Evolutionary conservation across 1,284 basidiomycete species (phyloP), one percentile per base, ranked within the genome.

Genomic region (Malassezia nana): DNA sequence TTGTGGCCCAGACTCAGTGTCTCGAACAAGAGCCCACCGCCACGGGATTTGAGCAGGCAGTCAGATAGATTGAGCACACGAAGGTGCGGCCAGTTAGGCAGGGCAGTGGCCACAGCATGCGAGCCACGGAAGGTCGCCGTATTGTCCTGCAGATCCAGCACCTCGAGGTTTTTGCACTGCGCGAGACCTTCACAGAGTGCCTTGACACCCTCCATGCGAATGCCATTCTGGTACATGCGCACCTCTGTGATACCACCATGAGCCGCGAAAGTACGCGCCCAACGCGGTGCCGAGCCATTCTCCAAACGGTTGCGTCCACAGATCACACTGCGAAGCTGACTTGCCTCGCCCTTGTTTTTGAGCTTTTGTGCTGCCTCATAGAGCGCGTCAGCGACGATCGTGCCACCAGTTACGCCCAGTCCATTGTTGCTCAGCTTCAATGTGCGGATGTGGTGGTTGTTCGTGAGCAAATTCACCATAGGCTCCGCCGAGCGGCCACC

Each of bases 351-450:
- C 53, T 82, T 82, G 22, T 78, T 78, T 66, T 83, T 81, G 59
- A 81, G 82, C 51, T 84, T 78, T 52, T 80, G 77, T 2, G 89
- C 91, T 30, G 87, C 88, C 61, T 82, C 81, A 38, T 82, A 77
- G 10, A 98, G 78, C 12, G 94, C 94, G 48, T 84, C 79, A 33
- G 94, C 89, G 62, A 98, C 82, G 65, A 87, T 83, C 20, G 78
- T 79, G 35, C 92, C 94, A 24, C 91, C 94, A 9, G 82, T 83
- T 22, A 89, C 85, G n/a, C 94, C 94, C 29, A 98, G 82, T 28
- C 92, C 92, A 76, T 96, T 98, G 79, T 98, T 98, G 77, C 89
- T 94, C 60, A 98, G 82, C 69, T 85, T 86, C 72, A 98, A 82
- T 53, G 88, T 80, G 82, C 83, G 75, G 89, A 92, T 65, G 83